Evolutionary conservation across 148 eudicot species (phyloP).

Genomic region (Silene conica): DNA sequence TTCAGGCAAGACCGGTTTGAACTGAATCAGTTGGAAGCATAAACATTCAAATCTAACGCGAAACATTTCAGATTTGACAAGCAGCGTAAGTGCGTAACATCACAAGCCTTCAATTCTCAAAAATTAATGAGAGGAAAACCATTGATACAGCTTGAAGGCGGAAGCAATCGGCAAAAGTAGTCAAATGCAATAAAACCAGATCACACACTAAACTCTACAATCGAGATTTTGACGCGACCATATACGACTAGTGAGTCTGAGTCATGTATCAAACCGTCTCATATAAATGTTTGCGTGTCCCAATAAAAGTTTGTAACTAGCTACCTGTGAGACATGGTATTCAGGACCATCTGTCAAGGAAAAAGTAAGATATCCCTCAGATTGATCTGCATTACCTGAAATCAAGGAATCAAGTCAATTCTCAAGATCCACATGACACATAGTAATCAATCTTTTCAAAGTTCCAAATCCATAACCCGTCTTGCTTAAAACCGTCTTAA

Average conservation of each 20-base stretch:
- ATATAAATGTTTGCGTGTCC: no score
- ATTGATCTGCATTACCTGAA: conserved; percentile 46
- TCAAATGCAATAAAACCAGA: no score
- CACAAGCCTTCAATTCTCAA: no score
- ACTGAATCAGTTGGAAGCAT: neutral
- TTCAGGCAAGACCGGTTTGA: neutral
- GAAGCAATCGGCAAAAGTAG: no score
- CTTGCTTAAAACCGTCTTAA: no score
- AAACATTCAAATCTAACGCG: neutral
- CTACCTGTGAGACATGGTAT: conserved; percentile 93
- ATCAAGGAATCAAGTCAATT: conserved; percentile 14
- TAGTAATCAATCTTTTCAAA: neutral
- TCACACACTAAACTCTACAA: no score
- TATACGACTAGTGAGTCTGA: no score
- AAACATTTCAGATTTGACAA: no score
- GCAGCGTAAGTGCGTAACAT: no score
- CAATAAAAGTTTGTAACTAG: neutral
- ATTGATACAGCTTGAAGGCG: no score
- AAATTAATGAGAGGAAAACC: no score
- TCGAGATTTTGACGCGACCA: no score
- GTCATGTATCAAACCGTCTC: neutral
- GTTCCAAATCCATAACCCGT: conserved; percentile 11
- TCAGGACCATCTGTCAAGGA: conserved; percentile 97
- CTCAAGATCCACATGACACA: neutral
- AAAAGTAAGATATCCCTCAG: conserved; percentile 79